phyloP scores from a whole-genome alignment of 2,329 filamentous ascomycete species.

The Capronia epimyces region DNA sequence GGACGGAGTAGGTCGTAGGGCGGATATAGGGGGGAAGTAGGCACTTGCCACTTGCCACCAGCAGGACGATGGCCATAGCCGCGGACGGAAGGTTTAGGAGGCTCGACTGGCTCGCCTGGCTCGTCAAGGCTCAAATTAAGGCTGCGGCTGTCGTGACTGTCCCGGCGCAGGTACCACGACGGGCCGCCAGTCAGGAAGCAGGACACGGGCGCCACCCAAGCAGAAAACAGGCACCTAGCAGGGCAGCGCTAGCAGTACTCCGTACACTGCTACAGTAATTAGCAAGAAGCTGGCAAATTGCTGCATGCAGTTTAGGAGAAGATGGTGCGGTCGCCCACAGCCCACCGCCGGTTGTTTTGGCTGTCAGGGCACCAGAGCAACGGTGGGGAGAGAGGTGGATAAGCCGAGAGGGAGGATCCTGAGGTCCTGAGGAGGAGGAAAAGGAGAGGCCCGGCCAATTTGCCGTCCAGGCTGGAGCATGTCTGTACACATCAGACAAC shows the following conservation, averaged over 20 bases:
- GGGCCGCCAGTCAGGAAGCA: conserved; percentile 7
- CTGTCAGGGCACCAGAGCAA: conserved; percentile 6
- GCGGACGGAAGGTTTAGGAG: too few relatives aligned
- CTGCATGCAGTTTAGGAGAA: conserved; percentile 6
- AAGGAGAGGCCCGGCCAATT: background rate
- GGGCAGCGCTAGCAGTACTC: background rate
- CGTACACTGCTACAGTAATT: background rate
- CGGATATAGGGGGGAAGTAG: conserved; percentile 1
- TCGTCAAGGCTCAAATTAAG: conserved; percentile 19
- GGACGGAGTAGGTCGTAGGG: too few relatives aligned
- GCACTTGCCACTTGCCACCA: background rate
- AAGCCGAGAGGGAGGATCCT: background rate
- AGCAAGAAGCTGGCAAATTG: conserved; percentile 12
- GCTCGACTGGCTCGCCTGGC: background rate
- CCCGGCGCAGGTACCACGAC: conserved; percentile 15
- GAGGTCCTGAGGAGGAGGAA: background rate
- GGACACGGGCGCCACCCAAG: background rate
- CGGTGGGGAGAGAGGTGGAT: conserved; percentile 2
- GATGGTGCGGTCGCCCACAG: background rate
- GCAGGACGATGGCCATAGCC: too few relatives aligned
- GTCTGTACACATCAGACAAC: background rate
- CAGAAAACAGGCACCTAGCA: background rate
- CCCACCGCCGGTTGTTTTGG: conserved; percentile 7
- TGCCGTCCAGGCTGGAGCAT: background rate
- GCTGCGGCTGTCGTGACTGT: conserved; percentile 11